These are phyloP conservation scores for Hortaea werneckii DNA, from an alignment of 2,329 filamentous ascomycete genomes.

Conservation along the genomic window DNA sequence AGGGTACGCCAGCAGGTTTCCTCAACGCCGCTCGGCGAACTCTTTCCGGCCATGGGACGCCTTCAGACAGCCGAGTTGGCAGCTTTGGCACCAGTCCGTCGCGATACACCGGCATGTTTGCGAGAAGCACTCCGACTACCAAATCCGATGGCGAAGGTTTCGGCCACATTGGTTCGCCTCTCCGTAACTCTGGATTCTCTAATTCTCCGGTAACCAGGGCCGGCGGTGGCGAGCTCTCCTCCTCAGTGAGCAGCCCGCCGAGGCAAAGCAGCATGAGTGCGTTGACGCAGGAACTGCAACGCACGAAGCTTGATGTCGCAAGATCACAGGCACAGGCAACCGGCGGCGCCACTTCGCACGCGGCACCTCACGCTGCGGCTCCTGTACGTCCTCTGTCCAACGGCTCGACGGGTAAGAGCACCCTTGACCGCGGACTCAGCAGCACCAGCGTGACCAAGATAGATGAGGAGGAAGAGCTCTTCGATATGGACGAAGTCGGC, in stretches of 20 bases:
- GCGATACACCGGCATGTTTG: constrained; percentile 51
- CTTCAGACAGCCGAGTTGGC: constrained; percentile 30
- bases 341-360: background rate
- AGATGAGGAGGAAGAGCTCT: constrained; percentile 23
- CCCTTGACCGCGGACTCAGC: constrained; percentile 18
- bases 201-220: constrained; percentile 12
- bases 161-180: constrained; percentile 55
- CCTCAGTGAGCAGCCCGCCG: constrained; percentile 42
- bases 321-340: constrained; percentile 17
- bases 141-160: constrained; percentile 28
- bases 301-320: constrained; percentile 27
- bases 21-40: constrained; percentile 27
- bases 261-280: constrained; percentile 50
- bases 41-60: constrained; percentile 32
- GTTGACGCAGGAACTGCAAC: constrained; percentile 45
- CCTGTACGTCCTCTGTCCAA: constrained; percentile 9
- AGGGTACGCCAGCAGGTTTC: constrained; percentile 30
- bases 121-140: constrained; percentile 13
- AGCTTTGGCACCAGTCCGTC: constrained; percentile 52
- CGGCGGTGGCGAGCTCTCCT: constrained; percentile 26
- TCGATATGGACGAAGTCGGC: constrained; percentile 24
- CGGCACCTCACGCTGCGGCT: background rate
- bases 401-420: constrained; percentile 8
- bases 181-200: constrained; percentile 48
- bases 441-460: constrained; percentile 19